Conservation (phyloP, 2,329 filamentous ascomycete genomes). For the Mariannaea sp. region DNA sequence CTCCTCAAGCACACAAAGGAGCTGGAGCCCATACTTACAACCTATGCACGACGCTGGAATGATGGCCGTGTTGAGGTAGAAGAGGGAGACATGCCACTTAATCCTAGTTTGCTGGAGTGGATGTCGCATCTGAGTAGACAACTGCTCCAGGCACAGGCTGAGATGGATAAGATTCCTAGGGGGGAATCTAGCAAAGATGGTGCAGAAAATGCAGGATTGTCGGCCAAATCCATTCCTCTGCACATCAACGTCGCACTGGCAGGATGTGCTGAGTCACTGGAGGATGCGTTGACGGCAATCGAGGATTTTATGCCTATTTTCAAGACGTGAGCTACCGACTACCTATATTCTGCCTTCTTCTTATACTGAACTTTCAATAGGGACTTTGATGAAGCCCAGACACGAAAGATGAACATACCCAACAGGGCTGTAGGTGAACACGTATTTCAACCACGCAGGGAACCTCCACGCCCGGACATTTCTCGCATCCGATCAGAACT, state of each 20-base stretch:
- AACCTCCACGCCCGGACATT: constrained; percentile 21
- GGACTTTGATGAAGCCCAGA: constrained; percentile 30
- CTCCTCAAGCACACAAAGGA: constrained; percentile 22
- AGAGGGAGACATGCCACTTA: constrained; percentile 21
- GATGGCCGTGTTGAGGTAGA: constrained; percentile 14
- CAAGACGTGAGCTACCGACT: constrained; percentile 27
- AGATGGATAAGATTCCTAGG: neutral
- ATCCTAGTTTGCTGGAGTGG: constrained; percentile 21
- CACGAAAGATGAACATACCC: constrained; percentile 23
- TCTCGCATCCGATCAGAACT: constrained; percentile 25
- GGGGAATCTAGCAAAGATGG: neutral
- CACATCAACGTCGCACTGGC: constrained; percentile 14
- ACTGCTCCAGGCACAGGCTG: neutral
- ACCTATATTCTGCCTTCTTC: neutral
- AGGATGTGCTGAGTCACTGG: constrained; percentile 7
- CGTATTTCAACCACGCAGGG: neutral
- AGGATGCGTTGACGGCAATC: neutral
- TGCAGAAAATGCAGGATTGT: neutral
- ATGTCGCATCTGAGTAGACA: constrained; percentile 9
- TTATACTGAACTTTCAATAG: constrained; percentile 4
- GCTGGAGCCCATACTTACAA: constrained; percentile 22
- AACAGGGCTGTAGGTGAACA: neutral
- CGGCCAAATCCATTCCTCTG: constrained; percentile 17
- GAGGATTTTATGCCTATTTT: constrained; percentile 29
- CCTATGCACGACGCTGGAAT: constrained; percentile 24